Evolutionary conservation across 495 filamentous ascomycete genomes (phyloP).

Genomic region (Staphylotrichum longicolle): DNA sequence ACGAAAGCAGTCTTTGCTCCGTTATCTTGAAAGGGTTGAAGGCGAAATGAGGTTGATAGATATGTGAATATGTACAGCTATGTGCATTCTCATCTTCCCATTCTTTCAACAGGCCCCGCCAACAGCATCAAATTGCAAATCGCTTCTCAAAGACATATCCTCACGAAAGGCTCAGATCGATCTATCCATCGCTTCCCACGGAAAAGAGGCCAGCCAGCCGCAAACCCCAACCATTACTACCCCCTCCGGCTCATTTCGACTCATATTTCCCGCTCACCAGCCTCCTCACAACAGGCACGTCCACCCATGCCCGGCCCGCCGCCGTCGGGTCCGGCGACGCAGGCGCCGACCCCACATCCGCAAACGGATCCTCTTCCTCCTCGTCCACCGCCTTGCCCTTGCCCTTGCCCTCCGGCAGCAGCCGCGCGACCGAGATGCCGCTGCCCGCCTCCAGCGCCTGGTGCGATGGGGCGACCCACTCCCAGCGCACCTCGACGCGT

Average conservation of each 20-base stretch:
- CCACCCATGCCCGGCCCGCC: slow-evolving; percentile 62
- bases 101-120: neutral
- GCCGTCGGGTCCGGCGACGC: slow-evolving; percentile 28
- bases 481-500: slow-evolving; percentile 78
- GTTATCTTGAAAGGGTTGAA: too few species aligned
- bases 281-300: slow-evolving; percentile 68
- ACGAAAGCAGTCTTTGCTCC: too few species aligned
- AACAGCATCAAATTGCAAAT: neutral
- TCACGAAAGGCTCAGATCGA: neutral
- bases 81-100: slow-evolving; percentile 3
- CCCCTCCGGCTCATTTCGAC: slow-evolving; percentile 37
- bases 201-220: slow-evolving; percentile 1
- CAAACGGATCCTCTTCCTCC: slow-evolving; percentile 44
- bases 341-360: slow-evolving; percentile 40
- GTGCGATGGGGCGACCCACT: slow-evolving; percentile 51
- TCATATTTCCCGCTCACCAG: slow-evolving; percentile 78
- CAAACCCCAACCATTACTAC: neutral
- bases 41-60: neutral
- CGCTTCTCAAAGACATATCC: slow-evolving; percentile 8
- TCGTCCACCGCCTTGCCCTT: slow-evolving; percentile 44
- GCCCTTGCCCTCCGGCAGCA: slow-evolving; percentile 36
- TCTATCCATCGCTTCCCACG: slow-evolving; percentile 16
- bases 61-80: slow-evolving; percentile 9
- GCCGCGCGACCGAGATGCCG: slow-evolving; percentile 59
- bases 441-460: slow-evolving; percentile 52